phyloP scores from a whole-genome alignment of 2,329 filamentous ascomycete genomes.

The Claviceps purpurea region DNA sequence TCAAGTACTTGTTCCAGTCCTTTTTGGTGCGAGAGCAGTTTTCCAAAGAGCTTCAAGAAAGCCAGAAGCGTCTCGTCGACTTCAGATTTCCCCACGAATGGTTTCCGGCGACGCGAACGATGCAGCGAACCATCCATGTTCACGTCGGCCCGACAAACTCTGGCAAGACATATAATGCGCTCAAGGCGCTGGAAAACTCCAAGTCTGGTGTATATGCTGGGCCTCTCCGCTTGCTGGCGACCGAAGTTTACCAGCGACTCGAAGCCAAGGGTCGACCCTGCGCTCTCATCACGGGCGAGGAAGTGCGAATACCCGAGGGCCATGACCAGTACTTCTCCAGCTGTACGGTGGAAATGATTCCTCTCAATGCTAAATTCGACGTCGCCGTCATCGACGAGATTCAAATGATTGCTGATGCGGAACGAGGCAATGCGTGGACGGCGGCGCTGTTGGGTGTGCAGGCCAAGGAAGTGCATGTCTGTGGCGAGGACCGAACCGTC shows the following conservation, averaged over 20 bases:
- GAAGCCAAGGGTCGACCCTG: conserved; percentile 63
- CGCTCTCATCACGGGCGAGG: conserved; percentile 81
- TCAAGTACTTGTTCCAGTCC: conserved; percentile 57
- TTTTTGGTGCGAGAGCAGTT: conserved; percentile 46
- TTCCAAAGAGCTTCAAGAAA: conserved; percentile 39
- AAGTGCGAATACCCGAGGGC: conserved; percentile 55
- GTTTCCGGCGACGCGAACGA: conserved; percentile 70
- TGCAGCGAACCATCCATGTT: conserved; percentile 75
- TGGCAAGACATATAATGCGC: conserved; percentile 89
- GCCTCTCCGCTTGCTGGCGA: conserved; percentile 74
- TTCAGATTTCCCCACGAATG: conserved; percentile 83
- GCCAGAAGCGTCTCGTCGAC: conserved; percentile 59
- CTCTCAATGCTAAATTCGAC: conserved; percentile 47
- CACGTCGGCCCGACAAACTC: conserved; percentile 97
- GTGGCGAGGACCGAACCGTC: conserved; percentile 75
- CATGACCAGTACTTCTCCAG: conserved; percentile 51
- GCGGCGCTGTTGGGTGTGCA: conserved; percentile 76
- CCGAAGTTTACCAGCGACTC: conserved; percentile 88
- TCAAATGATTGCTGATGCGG: conserved; percentile 76
- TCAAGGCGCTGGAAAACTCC: conserved; percentile 69
- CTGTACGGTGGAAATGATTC: conserved; percentile 87
- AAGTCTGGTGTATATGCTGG: conserved; percentile 78
- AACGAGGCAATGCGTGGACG: conserved; percentile 91
- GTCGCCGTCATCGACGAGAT: conserved; percentile 98
- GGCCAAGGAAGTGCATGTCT: conserved; percentile 83